Conservation (phyloP, 192 early-diverging fungal species). For the Coemansia nantahalensis region DNA sequence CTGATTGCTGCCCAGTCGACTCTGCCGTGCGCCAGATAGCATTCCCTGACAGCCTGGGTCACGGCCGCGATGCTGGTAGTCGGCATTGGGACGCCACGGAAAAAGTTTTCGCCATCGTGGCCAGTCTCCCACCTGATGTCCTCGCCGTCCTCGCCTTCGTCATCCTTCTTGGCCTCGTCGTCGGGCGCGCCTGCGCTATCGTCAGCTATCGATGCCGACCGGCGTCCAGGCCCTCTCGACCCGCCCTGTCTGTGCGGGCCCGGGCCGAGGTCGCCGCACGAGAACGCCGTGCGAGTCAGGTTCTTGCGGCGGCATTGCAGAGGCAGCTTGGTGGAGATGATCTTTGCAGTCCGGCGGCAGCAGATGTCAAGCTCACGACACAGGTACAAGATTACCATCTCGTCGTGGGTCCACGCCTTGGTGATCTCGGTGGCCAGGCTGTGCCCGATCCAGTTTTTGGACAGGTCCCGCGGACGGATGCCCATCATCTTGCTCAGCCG, state of each 20-base stretch:
- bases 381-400: constrained; percentile 24
- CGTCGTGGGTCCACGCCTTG: constrained; percentile 20
- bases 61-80: constrained; percentile 7
- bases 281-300: constrained; percentile 4
- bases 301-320: constrained; percentile 44
- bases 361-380: constrained; percentile 30
- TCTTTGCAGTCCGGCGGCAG: constrained; percentile 31
- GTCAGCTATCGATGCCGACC: no score
- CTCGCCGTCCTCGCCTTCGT: neutral
- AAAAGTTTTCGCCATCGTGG: constrained; percentile 5
- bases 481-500: constrained; percentile 16
- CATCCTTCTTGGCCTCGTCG: neutral
- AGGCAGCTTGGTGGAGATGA: constrained; percentile 44
- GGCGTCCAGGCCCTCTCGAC: no score
- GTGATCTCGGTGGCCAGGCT: constrained; percentile 21
- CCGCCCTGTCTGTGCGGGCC: neutral
- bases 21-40: neutral
- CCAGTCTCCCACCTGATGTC: constrained; percentile 24
- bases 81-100: neutral
- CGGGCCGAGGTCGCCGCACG: neutral
- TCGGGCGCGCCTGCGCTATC: no score
- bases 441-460: constrained; percentile 38
- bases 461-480: constrained; percentile 25
- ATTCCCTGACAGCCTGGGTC: constrained; percentile 5
- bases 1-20: constrained; percentile 27